These are phyloP conservation scores for Ceriops zippeliana DNA, from an alignment of 345 rosid genomes.

Conservation along the genomic window DNA sequence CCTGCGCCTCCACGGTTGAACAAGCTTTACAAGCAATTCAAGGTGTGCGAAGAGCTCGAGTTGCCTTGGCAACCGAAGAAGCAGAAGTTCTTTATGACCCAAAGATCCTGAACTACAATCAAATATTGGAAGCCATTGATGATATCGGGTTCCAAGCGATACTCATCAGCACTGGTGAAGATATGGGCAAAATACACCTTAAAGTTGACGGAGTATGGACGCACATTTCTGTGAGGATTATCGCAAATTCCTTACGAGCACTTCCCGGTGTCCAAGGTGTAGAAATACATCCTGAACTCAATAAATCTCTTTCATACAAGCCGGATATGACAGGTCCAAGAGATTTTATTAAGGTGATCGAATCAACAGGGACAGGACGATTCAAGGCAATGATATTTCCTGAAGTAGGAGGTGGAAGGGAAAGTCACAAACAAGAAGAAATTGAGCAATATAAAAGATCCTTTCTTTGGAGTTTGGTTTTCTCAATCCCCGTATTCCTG, in stretches of 20 bases:
- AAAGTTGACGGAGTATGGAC: constrained; percentile 63
- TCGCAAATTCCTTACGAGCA: constrained; percentile 67
- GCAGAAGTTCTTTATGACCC: constrained; percentile 76
- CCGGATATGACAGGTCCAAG: constrained; percentile 78
- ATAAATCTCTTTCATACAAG: constrained; percentile 64
- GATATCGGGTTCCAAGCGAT: constrained; percentile 69
- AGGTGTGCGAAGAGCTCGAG: constrained; percentile 72
- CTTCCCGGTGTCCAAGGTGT: constrained; percentile 72
- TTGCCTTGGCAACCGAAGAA: constrained; percentile 89
- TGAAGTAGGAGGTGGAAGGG: constrained; percentile 59
- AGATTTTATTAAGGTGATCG: constrained; percentile 64
- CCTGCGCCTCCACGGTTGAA: constrained; percentile 77
- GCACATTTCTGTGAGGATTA: constrained; percentile 41
- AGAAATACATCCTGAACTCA: constrained; percentile 22
- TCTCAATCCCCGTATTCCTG: constrained; percentile 77
- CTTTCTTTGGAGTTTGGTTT: constrained; percentile 83
- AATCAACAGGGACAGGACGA: constrained; percentile 67
- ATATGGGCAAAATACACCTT: constrained; percentile 64
- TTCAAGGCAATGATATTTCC: constrained; percentile 67
- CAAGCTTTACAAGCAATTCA: constrained; percentile 48
- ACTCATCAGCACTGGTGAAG: constrained; percentile 69
- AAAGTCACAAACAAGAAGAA: constrained; percentile 52
- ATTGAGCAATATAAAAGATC: constrained; percentile 59
- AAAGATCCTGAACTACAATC: constrained; percentile 31
- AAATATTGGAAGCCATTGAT: constrained; percentile 44